These are phyloP conservation scores for Conoideocrella luteorostrata DNA, from an alignment of 2,329 filamentous ascomycete genomes.

Conservation along the genomic window DNA sequence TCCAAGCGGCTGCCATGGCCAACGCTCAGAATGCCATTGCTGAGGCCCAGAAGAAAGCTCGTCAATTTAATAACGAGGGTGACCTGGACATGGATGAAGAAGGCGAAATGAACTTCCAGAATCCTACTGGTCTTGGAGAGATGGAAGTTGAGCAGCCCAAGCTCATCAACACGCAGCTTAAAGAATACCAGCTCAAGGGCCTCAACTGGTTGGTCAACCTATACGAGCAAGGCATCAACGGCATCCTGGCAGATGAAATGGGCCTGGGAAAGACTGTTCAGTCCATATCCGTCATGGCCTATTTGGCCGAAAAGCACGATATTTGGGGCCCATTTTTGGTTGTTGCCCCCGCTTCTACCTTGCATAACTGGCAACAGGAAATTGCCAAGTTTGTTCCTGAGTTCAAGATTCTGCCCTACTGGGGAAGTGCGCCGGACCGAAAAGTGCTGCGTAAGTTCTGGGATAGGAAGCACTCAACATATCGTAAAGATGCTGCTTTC, in stretches of 20 bases:
- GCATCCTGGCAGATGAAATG: slow-evolving; percentile 98
- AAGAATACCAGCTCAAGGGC: slow-evolving; percentile 98
- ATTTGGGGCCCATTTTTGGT: slow-evolving; percentile 98
- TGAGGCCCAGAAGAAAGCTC: slow-evolving; percentile 86
- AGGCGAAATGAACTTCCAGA: slow-evolving; percentile 99
- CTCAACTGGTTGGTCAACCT: slow-evolving; percentile 98
- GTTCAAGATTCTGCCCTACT: slow-evolving; percentile 94
- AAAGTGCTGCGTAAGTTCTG: slow-evolving; percentile 98
- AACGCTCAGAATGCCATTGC: slow-evolving; percentile 96
- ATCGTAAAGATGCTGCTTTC: slow-evolving; percentile 87
- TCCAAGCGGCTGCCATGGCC: slow-evolving; percentile 80
- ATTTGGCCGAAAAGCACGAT: slow-evolving; percentile 92
- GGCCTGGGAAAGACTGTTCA: slow-evolving; percentile 98
- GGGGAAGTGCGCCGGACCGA: slow-evolving; percentile 88
- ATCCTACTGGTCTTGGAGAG: slow-evolving; percentile 88
- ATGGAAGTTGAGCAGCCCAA: slow-evolving; percentile 93
- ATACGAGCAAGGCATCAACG: slow-evolving; percentile 99
- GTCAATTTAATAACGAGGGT: slow-evolving; percentile 80
- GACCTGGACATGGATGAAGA: slow-evolving; percentile 68
- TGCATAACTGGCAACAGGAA: slow-evolving; percentile 99
- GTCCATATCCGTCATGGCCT: slow-evolving; percentile 98
- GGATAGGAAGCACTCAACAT: slow-evolving; percentile 96
- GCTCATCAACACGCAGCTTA: slow-evolving; percentile 86
- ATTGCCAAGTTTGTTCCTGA: slow-evolving; percentile 90
- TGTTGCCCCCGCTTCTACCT: slow-evolving; percentile 88